Conservation (phyloP, 1,284 basidiomycete species). For the Wallemia mellicola region DNA sequence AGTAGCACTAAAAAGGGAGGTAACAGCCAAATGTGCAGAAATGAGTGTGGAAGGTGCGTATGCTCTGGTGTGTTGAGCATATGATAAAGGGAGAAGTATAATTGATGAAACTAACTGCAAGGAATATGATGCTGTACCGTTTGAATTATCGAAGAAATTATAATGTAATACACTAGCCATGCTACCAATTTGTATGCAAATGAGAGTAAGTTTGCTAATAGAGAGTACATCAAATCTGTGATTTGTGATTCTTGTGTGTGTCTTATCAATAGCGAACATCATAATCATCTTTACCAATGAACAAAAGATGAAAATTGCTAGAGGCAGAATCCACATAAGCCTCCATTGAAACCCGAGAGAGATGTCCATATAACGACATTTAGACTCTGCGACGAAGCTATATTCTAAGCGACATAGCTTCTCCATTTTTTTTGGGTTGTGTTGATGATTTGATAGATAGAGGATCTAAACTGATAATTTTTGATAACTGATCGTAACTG, state of each 20-base stretch:
- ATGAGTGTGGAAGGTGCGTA: neutral
- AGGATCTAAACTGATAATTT: neutral
- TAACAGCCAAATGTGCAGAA: neutral
- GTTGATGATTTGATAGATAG: neutral
- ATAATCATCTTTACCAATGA: neutral
- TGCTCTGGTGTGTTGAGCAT: neutral
- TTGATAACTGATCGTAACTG: neutral
- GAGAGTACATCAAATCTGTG: conserved; percentile 2
- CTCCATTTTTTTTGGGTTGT: neutral
- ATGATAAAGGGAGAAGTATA: neutral
- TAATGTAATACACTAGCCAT: neutral
- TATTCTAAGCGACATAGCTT: conserved; percentile 2
- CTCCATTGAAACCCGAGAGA: conserved; percentile 1
- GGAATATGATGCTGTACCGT: neutral
- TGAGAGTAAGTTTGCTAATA: neutral
- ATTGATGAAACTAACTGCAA: neutral
- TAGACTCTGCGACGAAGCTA: conserved; percentile 2
- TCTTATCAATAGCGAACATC: conserved; percentile 5
- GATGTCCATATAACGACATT: conserved; percentile 3
- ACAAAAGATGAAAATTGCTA: neutral
- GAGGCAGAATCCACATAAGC: neutral
- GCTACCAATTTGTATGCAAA: neutral
- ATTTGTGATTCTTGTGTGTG: conserved; percentile 2
- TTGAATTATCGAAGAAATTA: neutral
- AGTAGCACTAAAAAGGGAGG: neutral